Evolutionary conservation across 805 yeast species (phyloP), one percentile per base, ranked within the genome.

Genomic region (Suhomyces vadensis): DNA sequence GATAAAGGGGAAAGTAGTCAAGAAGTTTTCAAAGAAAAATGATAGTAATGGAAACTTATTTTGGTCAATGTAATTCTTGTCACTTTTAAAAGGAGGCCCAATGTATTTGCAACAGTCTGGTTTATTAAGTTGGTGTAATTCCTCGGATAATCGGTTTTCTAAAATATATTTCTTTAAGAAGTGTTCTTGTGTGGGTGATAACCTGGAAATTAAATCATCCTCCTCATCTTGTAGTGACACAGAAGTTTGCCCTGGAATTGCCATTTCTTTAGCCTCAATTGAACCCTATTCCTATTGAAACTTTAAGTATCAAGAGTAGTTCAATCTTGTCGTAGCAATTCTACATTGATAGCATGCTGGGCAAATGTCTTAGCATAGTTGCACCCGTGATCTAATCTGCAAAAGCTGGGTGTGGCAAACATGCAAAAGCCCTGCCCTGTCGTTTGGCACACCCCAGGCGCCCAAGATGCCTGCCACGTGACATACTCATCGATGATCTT

Each of bases 81-180:
- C 77, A 7, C 63, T 61, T 25, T 72, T 63, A 61, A 92, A 92
- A 1, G 98, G 98, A 16, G 75, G 75, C 0, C 97, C 97, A 53
- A 92, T 76, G 40, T 76, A 66, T 31, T 85, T 71, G 31, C 92
- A 69, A 9, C 90, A 83, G 14, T 77, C 67, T 24, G 81, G 78
- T 47, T 81, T 79, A 48, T 82, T 77, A 31, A 90, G 64, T 17
- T 61, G 61, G 22, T 70, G 77, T 33, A 89, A 69, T 61, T 92
- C 99, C 4, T 72, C 58, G 9, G 75, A 72, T 24, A 90, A 65
- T 56, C 86, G 78, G 9, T 76, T 69, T 49, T 79, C 76, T 21
- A 92, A 67, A 13, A 92, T 72, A 64, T 87, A 91, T 55, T 95
- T 81, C 63, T 92, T 92, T 42, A 94, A 74, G 61, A 85, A 87